Conservation (phyloP, 257 asterid genomes). For the Jacaranda mimosifolia region DNA sequence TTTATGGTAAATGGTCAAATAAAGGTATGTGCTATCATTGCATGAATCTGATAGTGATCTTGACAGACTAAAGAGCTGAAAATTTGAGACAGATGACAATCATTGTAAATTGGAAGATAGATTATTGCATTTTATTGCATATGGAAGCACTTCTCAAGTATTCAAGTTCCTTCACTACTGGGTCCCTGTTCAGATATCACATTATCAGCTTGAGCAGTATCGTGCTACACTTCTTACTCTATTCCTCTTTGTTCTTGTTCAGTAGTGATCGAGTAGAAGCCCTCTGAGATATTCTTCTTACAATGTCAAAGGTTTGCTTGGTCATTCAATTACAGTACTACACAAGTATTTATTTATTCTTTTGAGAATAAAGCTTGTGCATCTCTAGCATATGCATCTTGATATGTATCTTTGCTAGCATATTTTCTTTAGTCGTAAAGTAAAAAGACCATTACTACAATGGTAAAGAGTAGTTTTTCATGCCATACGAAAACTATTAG, state of each 20-base stretch:
- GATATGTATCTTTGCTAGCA: no score
- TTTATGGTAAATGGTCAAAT: constrained; percentile 47
- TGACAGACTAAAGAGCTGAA: constrained; percentile 34
- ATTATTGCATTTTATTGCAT: constrained; percentile 36
- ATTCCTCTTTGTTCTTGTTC: constrained; percentile 47
- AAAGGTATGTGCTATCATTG: constrained; percentile 48
- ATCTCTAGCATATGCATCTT: no score
- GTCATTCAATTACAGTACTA: neutral
- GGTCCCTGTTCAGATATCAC: constrained; percentile 58
- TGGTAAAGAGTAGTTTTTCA: no score
- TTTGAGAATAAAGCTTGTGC: no score
- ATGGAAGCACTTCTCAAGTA: constrained; percentile 33
- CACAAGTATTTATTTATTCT: neutral
- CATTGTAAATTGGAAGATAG: constrained; percentile 40
- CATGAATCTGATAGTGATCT: constrained; percentile 41
- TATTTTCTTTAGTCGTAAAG: no score
- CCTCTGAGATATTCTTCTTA: no score
- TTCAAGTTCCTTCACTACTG: constrained; percentile 58
- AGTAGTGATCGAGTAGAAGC: constrained; percentile 36
- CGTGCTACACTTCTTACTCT: constrained; percentile 53
- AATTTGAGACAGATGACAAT: constrained; percentile 38
- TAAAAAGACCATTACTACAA: no score
- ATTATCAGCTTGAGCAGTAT: constrained; percentile 65
- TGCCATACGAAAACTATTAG: no score
- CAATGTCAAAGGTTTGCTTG: constrained; percentile 54